These are phyloP conservation scores for Dendrobium huoshanense DNA, from an alignment of 106 monocot species.

Conservation along the genomic window DNA sequence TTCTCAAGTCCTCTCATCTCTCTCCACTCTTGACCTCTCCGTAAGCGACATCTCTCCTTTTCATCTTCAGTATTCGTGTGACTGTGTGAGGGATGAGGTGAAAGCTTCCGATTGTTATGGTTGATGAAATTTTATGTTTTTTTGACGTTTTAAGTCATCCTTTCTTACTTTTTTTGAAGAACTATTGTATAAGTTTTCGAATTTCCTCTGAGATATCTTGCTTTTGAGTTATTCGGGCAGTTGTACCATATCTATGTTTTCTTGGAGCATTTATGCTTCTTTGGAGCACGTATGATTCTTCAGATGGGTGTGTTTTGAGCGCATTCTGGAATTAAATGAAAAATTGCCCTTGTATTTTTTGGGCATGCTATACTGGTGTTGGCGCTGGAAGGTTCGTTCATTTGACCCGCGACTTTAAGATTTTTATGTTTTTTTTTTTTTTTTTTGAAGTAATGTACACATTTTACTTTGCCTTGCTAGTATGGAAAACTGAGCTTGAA, in stretches of 20 bases:
- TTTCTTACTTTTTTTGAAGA: neutral
- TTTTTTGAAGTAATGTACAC: neutral
- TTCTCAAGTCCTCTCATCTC: conserved; percentile 34
- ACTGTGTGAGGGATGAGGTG: too few species aligned
- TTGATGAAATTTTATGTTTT: too few species aligned
- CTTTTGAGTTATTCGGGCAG: neutral
- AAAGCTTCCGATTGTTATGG: too few species aligned
- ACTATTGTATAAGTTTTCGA: neutral
- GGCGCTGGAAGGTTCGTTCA: neutral
- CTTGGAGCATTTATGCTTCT: neutral
- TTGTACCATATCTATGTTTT: neutral
- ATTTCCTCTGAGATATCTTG: neutral
- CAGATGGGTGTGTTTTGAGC: neutral
- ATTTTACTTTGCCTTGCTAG: neutral
- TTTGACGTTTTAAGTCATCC: too few species aligned
- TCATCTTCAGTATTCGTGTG: neutral
- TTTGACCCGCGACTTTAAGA: neutral
- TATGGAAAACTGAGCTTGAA: neutral
- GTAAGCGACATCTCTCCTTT: conserved; percentile 16
- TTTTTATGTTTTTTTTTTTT: neutral
- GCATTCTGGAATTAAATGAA: neutral
- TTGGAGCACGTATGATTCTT: neutral
- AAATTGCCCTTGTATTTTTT: neutral
- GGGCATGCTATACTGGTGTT: neutral
- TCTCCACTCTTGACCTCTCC: conserved; percentile 64